phyloP scores from a whole-genome alignment of 2,329 filamentous ascomycete species.

The Epichloe uncinata region DNA sequence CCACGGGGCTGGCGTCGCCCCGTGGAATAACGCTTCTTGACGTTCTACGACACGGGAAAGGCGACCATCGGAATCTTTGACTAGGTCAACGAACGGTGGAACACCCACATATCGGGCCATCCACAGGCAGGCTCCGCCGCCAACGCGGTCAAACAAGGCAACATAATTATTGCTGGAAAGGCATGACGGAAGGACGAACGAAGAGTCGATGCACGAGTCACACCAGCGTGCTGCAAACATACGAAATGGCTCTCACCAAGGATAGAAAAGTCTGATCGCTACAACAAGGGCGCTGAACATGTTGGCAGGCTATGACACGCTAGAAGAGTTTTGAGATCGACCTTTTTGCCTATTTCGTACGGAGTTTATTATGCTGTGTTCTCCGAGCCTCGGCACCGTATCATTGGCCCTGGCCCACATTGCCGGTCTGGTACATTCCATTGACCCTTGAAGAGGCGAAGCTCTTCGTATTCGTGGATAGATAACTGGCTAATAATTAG shows the following conservation, averaged over 20 bases:
- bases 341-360: not conserved
- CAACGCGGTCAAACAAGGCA: not conserved
- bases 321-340: not conserved
- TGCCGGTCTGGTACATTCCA: not conserved
- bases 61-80: too few relatives aligned
- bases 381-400: conserved; percentile 3
- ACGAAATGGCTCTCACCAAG: not conserved
- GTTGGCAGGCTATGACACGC: not conserved
- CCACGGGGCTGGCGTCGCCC: not conserved
- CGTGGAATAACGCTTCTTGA: not conserved
- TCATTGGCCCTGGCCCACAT: not conserved
- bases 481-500: too few relatives aligned
- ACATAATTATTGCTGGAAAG: too few relatives aligned
- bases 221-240: not conserved
- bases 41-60: too few relatives aligned
- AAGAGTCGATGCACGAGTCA: too few relatives aligned
- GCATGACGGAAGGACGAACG: too few relatives aligned
- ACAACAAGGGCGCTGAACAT: not conserved
- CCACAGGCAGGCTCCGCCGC: not conserved
- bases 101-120: too few relatives aligned
- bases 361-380: not conserved
- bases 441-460: too few relatives aligned
- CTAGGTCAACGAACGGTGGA: too few relatives aligned
- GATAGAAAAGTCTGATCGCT: not conserved
- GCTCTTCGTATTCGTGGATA: too few relatives aligned